Base-by-base conservation (phyloP, 2,329 filamentous ascomycete species). In the Xylariaceae sp. region DNA sequence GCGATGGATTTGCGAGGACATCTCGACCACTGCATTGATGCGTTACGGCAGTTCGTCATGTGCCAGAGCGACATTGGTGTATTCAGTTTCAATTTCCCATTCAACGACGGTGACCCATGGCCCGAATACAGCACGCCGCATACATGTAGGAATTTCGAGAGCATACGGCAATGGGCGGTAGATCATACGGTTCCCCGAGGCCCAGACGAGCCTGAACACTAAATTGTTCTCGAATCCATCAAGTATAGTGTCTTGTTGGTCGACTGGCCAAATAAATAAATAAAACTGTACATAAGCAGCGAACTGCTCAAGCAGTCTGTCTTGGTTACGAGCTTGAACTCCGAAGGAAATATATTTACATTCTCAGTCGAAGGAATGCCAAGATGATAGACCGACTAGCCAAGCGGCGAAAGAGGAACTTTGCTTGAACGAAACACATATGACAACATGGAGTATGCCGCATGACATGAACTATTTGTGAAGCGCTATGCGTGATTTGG, bases 21-120 rank as follows among this genome's bases (percentile, higher is more conserved):
- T 42, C 68, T 78, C 69, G 78, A 82, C 64, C 79, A 82, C 63
- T 82, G 80, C 67, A 75, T 81, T 55, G 80, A 83, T 60, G 75
- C 81, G 4, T 65, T 83, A 32, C 68, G 81, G 6, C 72, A 78
- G 58, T 80, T 78, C 37, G 70, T 82, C 39, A 80, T 82, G 75
- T 83, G 80, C 62, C 77, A 82, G 60, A 73, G 75, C 37, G 81
- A 83, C 52, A 71, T 81, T 58, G 79, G 79, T 8, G 74, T 84
- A 21, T 81, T 81, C 57, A 79, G 80, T 1, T 82, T 82, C 66
- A 74, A 78, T 53, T 78, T 73, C 47, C 77, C 77, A 0, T 77
- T 78, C 43, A 66, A 73, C 48, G 74, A 70, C 44, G 74, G 69
- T 26, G 74, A 78, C 37, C 77, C 79, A 54, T 82, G 80, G 80